Evolutionary conservation across 495 filamentous ascomycete genomes (phyloP), one percentile per base, ranked within the genome.

Genomic region (Chaetomium fimeti): DNA sequence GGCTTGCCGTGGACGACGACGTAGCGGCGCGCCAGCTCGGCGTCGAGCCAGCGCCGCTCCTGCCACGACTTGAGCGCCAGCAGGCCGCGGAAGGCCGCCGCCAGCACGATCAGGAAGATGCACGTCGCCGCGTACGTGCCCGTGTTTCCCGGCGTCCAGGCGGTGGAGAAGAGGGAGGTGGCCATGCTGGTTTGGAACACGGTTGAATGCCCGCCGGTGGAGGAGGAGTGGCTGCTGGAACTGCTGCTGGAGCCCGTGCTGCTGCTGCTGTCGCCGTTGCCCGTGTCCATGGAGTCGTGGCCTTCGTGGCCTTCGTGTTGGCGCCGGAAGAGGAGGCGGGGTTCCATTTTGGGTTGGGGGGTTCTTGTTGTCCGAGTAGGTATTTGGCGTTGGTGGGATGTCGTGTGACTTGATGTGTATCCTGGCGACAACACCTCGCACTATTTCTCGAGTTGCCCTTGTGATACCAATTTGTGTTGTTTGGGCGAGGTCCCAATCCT

Each of bases 71-170:
- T 90, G 66, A 85, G 78, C 5, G 91, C 93, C 49, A 90, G 76
- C 13, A 93, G 77, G 20, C 78, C 78, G 43, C 92, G 88, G 72
- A 86, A 87, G 60, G 89, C 68, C 63, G 87, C 78, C 18, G 87
- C 84, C 27, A 96, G 84, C 18, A 88, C 62, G 74, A 94, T 87
- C 51, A 96, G 81, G 75, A 96, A 95, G 74, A 96, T 88, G 75
- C 92, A 95, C 42, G 91, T 93, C 45, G 83, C 91, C 6, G 89
- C 91, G 73, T 97, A 97, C 57, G 78, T 68, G 59, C 88, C 89
- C 0, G 82, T 79, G 20, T 76, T 84, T 8, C 70, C 78, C 13
- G 93, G 93, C 6, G 86, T 87, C 92, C 92, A 97, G 38, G 75
- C 65, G 0, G 77, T 66, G 8, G 90, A 89, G 82, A 84, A 97